Evolutionary conservation across 371 early-diverging fungal species (phyloP).

Genomic region (Syncephalastrum sp.): DNA sequence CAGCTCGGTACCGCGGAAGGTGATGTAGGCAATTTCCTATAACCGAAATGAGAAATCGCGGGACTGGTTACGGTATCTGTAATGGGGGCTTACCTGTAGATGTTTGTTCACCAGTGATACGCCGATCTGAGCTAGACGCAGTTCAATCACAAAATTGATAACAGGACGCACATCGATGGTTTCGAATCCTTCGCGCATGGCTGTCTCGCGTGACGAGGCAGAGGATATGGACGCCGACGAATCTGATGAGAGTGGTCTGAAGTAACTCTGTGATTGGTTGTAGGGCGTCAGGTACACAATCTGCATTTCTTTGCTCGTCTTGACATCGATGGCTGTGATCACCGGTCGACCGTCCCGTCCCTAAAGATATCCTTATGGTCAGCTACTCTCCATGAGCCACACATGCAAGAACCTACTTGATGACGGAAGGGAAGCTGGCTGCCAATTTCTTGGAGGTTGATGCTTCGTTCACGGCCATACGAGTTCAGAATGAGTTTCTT

Average conservation of each 20-base stretch:
- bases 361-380: neutral
- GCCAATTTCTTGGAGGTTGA: constrained; percentile 91
- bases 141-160: constrained; percentile 27
- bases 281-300: constrained; percentile 79
- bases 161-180: constrained; percentile 45
- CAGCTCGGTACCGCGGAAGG: constrained; percentile 65
- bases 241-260: constrained; percentile 38
- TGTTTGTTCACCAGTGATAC: constrained; percentile 71
- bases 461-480: constrained; percentile 70
- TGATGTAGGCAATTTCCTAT: constrained; percentile 77
- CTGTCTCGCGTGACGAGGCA: constrained; percentile 19
- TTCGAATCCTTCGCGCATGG: constrained; percentile 58
- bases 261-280: constrained; percentile 61
- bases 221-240: constrained; percentile 14
- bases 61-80: neutral
- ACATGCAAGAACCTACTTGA: constrained; percentile 37
- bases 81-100: constrained; percentile 21
- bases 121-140: constrained; percentile 65
- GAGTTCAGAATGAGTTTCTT: constrained; percentile 76
- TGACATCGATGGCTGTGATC: constrained; percentile 82
- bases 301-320: constrained; percentile 79
- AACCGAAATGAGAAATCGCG: constrained; percentile 6
- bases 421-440: constrained; percentile 81
- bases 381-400: neutral
- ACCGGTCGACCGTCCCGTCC: constrained; percentile 26